Percentiles rank a stretch among this genome's conserved stretches.
phyloP scores from a whole-genome alignment of 371 early-diverging fungal genomes.

The Mucor velutinosus region DNA sequence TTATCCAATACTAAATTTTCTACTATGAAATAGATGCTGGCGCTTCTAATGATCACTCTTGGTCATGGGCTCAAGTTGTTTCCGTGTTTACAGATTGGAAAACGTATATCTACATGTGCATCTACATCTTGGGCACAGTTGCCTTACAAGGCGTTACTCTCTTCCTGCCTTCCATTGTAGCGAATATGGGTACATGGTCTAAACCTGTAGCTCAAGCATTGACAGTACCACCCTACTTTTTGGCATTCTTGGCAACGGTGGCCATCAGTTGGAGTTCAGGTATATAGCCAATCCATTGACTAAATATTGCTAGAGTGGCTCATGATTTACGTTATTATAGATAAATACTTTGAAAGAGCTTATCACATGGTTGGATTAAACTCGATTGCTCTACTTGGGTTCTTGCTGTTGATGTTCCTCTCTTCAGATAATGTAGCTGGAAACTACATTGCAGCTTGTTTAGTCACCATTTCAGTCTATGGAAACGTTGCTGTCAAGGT shows the following conservation, averaged over 20 bases:
- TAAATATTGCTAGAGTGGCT: neutral
- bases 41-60: conserved; percentile 41
- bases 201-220: conserved; percentile 37
- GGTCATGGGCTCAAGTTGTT: conserved; percentile 42
- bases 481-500: conserved; percentile 43
- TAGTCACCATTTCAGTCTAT: conserved; percentile 34
- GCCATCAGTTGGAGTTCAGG: conserved; percentile 40
- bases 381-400: conserved; percentile 24
- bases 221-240: conserved; percentile 42
- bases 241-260: conserved; percentile 27
- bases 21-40: conserved; percentile 34
- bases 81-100: conserved; percentile 51
- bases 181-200: conserved; percentile 41
- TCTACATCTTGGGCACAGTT: conserved; percentile 43
- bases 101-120: conserved; percentile 36
- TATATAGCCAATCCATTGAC: neutral
- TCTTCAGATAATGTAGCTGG: conserved; percentile 17
- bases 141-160: conserved; percentile 46
- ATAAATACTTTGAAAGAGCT: conserved; percentile 29
- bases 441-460: conserved; percentile 30
- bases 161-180: conserved; percentile 37
- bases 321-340: neutral
- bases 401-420: conserved; percentile 34
- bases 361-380: conserved; percentile 35
- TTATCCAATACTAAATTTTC: neutral